Evolutionary conservation across 257 asterid species (phyloP), one percentile per base, ranked within the genome.

Genomic region (Nicotiana undulata): DNA sequence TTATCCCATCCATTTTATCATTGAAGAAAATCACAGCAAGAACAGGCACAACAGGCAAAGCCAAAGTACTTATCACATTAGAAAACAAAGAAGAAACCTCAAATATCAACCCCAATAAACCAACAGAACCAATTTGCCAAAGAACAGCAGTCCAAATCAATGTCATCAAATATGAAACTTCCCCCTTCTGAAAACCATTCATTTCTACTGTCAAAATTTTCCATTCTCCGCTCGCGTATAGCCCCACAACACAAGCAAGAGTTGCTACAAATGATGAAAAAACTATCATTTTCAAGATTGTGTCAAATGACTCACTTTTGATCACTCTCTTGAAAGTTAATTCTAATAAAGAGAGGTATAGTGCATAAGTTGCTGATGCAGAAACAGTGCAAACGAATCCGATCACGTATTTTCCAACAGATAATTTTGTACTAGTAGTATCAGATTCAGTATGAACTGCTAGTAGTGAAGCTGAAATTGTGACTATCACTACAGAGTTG

Each of bases 1-100:
- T 87, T 37, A 75, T 83, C 4, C 90, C 90, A 76, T 85, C 86
- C 90, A 87, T 87, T 75, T 81, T 87, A 52, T 87, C 90, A 53
- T 80, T 70, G 75, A 83, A 85, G 31, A 85, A 78, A 49, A 87
- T 66, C 77, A 87, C 90, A 61, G 90, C 86, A 85, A 85, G 81
- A 66, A 87, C 72, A 10, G 90, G 88, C 67, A 85, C 52, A 16
- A 58, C 49, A 13, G 90, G 88, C 81, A 83, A 46, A 2, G 82
- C 79, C 26, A 87, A 16, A 9, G 88, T 87, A 68, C 88, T 83
- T 15, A 87, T 83, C 9, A 87, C 88, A 74, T 85, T 87, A 5
- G 90, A 63, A 28, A 84, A 87, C 66, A 87, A 66, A 6, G 90
- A 85, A 9, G 90, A 87, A 24, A 87, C 88, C 28, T 84, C 88